A percentile compares a stretch with the other conserved stretches of the same genome.
These are phyloP conservation scores for Phoma sp. DNA, from an alignment of 2,329 filamentous ascomycete genomes.

Conservation along the genomic window DNA sequence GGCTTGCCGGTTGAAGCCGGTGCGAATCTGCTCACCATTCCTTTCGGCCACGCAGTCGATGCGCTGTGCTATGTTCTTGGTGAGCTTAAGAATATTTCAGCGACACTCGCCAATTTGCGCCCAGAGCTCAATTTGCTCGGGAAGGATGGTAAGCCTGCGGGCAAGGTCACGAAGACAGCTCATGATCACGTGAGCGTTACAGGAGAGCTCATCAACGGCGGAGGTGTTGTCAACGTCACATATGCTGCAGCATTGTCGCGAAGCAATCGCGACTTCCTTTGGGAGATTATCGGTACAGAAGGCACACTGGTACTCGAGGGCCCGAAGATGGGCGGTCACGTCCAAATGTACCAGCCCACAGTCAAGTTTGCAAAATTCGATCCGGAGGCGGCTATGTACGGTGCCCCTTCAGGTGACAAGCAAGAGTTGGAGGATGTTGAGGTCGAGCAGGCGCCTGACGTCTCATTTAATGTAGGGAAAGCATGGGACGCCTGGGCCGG, in stretches of 20 bases:
- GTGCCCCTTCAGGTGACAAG: conserved; percentile 34
- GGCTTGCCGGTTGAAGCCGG: conserved; percentile 56
- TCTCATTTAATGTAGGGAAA: conserved; percentile 60
- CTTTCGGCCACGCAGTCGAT: conserved; percentile 46
- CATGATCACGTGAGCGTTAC: conserved; percentile 38
- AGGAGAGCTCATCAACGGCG: conserved; percentile 29
- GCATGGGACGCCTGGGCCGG: conserved; percentile 63
- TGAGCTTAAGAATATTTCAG: conserved; percentile 34
- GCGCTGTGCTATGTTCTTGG: conserved; percentile 39
- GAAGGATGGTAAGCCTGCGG: conserved; percentile 21
- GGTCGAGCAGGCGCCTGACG: conserved; percentile 55
- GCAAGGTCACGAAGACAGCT: conserved; percentile 32
- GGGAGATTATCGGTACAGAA: conserved; percentile 49
- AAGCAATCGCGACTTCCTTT: conserved; percentile 35
- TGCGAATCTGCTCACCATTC: conserved; percentile 51
- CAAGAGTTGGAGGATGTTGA: conserved; percentile 52
- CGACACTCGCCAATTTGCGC: conserved; percentile 31
- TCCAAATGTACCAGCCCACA: conserved; percentile 53
- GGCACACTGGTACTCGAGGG: conserved; percentile 41
- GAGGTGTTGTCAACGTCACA: conserved; percentile 31
- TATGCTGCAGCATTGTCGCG: conserved; percentile 30
- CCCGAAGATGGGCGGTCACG: conserved; percentile 31
- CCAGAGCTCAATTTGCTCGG: conserved; percentile 30
- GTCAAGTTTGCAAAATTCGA: conserved; percentile 46
- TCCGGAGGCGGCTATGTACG: background rate